Evolutionary conservation across 345 rosid genomes (phyloP).

Genomic region (Eucalyptus sp.): DNA sequence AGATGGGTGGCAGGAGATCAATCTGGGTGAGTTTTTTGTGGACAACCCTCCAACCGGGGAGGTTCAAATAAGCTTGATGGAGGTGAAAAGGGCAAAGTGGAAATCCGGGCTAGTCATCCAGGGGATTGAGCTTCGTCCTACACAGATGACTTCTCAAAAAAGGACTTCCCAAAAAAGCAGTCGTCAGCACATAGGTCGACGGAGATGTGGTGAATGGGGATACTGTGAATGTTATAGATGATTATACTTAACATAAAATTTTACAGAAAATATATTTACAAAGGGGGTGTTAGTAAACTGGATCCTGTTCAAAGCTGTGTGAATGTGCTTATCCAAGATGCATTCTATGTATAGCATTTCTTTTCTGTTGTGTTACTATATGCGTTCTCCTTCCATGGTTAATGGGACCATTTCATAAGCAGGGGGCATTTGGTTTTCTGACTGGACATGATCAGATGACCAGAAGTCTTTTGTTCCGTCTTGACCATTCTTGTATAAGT

Average conservation of each 20-base stretch:
- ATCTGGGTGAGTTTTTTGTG: slow-evolving; percentile 36
- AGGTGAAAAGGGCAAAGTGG: slow-evolving; percentile 29
- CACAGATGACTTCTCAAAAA: neutral
- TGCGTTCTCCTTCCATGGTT: neutral
- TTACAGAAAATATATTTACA: neutral
- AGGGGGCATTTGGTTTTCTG: neutral
- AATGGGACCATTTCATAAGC: neutral
- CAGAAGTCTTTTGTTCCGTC: neutral
- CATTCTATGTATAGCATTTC: neutral
- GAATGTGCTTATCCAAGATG: neutral
- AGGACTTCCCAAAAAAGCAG: neutral
- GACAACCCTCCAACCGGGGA: slow-evolving; percentile 15
- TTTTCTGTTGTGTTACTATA: neutral
- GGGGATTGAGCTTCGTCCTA: slow-evolving; percentile 61
- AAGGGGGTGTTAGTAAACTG: neutral
- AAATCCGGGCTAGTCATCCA: slow-evolving; percentile 46
- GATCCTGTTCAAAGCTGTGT: neutral
- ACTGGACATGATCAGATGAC: neutral
- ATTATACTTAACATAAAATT: neutral
- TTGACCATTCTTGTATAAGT: neutral
- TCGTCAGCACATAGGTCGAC: neutral
- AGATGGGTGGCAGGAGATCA: slow-evolving; percentile 63
- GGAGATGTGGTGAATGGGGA: neutral
- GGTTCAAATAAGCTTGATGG: slow-evolving; percentile 31
- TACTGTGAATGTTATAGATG: neutral